Percentiles rank a stretch among this genome's conserved stretches.
Evolutionary conservation across 805 yeast genomes (phyloP).

Genomic region (Nakazawaea ambrosiae): DNA sequence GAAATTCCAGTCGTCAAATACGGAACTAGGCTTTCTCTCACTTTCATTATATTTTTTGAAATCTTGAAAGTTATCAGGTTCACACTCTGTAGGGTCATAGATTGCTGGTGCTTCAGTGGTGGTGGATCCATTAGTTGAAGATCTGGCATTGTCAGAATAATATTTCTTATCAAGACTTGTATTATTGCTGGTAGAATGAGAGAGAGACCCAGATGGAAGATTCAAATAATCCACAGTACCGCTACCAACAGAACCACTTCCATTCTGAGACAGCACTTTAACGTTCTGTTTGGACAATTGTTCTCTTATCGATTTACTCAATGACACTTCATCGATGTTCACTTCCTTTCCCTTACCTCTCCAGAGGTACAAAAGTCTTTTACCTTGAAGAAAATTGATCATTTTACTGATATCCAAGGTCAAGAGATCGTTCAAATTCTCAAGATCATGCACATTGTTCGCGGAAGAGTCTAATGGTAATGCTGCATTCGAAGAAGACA

Average conservation of each 20-base stretch:
- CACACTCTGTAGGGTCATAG: slow-evolving; percentile 1
- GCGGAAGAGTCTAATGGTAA: slow-evolving; percentile 16
- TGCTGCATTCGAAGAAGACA: slow-evolving; percentile 14
- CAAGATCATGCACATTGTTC: slow-evolving; percentile 15
- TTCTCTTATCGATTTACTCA: slow-evolving; percentile 14
- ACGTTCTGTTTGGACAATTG: slow-evolving; percentile 1
- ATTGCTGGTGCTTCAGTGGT: not conserved
- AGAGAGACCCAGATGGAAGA: not conserved
- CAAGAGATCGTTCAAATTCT: slow-evolving; percentile 8
- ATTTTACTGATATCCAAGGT: slow-evolving; percentile 17
- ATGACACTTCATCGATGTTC: slow-evolving; percentile 20
- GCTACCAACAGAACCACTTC: not conserved
- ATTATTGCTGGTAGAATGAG: not conserved
- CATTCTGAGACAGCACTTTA: not conserved
- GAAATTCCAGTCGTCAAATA: not conserved
- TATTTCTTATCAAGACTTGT: not conserved
- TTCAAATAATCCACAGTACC: not conserved
- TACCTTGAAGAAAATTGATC: slow-evolving; percentile 20
- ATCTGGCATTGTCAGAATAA: not conserved
- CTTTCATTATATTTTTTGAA: not conserved
- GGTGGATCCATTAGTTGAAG: slow-evolving; percentile 4
- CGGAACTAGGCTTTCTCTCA: not conserved
- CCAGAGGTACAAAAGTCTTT: slow-evolving; percentile 36
- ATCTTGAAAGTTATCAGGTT: slow-evolving; percentile 2
- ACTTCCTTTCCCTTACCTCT: slow-evolving; percentile 39